Evolutionary conservation across 768 basidiomycete species (phyloP).

Genomic region (Gyrodon lividus): DNA sequence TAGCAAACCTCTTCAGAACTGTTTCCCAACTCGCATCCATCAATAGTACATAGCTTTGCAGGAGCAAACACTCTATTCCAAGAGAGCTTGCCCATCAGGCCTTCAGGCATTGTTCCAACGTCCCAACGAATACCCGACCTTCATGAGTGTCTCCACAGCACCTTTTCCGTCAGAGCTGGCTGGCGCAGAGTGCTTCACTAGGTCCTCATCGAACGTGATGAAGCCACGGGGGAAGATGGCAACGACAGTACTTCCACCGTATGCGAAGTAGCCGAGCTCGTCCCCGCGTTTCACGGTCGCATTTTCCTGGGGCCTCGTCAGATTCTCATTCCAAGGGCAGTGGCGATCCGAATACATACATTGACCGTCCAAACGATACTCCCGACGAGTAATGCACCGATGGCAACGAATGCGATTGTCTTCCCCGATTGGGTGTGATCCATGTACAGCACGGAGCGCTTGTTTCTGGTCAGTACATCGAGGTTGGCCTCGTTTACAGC

Average conservation of each 20-base stretch:
- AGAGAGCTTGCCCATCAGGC: not conserved
- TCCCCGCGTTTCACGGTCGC: slow-evolving; percentile 60
- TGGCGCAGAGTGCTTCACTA: slow-evolving; percentile 50
- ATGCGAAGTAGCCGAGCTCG: slow-evolving; percentile 65
- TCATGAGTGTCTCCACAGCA: slow-evolving; percentile 64
- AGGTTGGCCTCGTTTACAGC: slow-evolving; percentile 67
- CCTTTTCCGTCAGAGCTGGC: slow-evolving; percentile 19
- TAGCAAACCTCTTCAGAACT: not conserved
- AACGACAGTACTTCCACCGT: slow-evolving; percentile 76
- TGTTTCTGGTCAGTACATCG: slow-evolving; percentile 66
- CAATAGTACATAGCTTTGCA: not conserved
- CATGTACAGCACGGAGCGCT: slow-evolving; percentile 54
- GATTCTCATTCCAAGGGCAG: not conserved
- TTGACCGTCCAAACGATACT: slow-evolving; percentile 62
- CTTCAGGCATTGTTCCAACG: slow-evolving; percentile 9
- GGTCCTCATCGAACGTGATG: slow-evolving; percentile 60
- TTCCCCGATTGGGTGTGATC: slow-evolving; percentile 45
- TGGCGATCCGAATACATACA: slow-evolving; percentile 12
- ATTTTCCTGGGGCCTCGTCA: slow-evolving; percentile 33
- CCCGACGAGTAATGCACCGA: slow-evolving; percentile 82
- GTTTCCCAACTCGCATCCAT: not conserved
- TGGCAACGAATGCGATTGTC: slow-evolving; percentile 65
- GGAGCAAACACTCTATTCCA: too few species aligned
- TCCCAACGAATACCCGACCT: slow-evolving; percentile 37
- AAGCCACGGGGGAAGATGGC: slow-evolving; percentile 55